Evolutionary conservation across 1,139 yeast species (phyloP).

Genomic region (Pichia sp.): DNA sequence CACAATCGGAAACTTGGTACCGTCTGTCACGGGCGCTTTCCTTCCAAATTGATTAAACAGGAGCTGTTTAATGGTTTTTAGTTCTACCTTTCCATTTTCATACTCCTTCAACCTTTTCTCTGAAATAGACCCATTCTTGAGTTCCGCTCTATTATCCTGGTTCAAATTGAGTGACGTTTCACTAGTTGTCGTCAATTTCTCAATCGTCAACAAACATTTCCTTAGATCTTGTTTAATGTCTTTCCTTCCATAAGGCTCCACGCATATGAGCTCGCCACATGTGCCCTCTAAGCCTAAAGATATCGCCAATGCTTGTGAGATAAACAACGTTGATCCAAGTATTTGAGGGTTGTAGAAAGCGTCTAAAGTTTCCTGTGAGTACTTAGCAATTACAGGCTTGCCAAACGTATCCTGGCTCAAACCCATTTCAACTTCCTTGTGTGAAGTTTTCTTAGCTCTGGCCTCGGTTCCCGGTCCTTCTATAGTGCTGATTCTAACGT

Average conservation of each 20-base stretch:
- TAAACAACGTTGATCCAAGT: slow-evolving; percentile 3
- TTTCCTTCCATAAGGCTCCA: slow-evolving; percentile 34
- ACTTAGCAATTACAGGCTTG: slow-evolving; percentile 40
- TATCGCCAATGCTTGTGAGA: slow-evolving; percentile 37
- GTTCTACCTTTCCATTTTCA: slow-evolving; percentile 13
- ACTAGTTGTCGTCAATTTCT: slow-evolving; percentile 44
- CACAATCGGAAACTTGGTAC: slow-evolving; percentile 40
- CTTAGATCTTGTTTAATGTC: slow-evolving; percentile 5
- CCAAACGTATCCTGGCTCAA: slow-evolving; percentile 9
- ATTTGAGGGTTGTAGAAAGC: too few species aligned
- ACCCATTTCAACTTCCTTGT: slow-evolving; percentile 12
- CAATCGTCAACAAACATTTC: slow-evolving; percentile 27
- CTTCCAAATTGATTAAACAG: slow-evolving; percentile 4
- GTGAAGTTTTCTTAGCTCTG: slow-evolving; percentile 10
- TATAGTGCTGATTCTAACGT: slow-evolving; percentile 53
- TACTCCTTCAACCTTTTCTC: slow-evolving; percentile 28
- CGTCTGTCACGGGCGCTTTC: slow-evolving; percentile 38
- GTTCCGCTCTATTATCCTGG: slow-evolving; percentile 4
- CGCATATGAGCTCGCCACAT: slow-evolving; percentile 48
- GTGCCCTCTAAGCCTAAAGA: slow-evolving; percentile 48
- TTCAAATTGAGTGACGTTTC: background rate
- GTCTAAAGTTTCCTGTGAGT: too few species aligned
- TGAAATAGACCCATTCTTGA: slow-evolving; percentile 16
- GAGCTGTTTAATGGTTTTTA: slow-evolving; percentile 5
- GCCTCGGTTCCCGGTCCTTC: slow-evolving; percentile 41